A percentile compares a stretch with the other conserved stretches of the same genome.
Evolutionary conservation across 208 protist genomes (phyloP).

Genomic region (Wallacemonas sp.): DNA sequence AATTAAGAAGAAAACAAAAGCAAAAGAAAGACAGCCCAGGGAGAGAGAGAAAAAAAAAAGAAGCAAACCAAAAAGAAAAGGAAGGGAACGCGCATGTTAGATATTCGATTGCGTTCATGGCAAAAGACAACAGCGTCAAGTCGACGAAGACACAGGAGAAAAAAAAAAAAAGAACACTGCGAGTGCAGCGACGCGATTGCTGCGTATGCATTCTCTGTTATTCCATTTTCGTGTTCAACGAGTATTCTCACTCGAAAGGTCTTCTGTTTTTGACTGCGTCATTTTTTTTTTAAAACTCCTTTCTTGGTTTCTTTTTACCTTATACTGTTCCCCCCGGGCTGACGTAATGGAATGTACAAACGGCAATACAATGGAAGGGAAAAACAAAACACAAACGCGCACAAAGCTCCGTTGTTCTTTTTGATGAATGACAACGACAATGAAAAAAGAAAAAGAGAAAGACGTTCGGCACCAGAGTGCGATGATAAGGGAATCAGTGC

Average conservation of each 20-base stretch:
- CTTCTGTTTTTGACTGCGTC: neutral
- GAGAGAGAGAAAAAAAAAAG: constrained; percentile 12
- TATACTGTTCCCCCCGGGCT: too few species aligned
- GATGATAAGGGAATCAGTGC: too few species aligned
- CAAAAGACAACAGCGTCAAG: too few species aligned
- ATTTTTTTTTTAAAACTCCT: too few species aligned
- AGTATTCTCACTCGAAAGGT: neutral
- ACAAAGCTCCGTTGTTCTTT: neutral
- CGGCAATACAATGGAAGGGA: constrained; percentile 13
- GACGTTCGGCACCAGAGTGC: too few species aligned
- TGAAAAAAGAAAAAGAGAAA: constrained; percentile 23
- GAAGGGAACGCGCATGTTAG: too few species aligned
- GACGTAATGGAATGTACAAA: too few species aligned
- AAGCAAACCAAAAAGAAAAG: neutral
- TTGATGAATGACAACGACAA: neutral
- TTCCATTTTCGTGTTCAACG: constrained; percentile 1
- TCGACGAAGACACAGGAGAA: too few species aligned
- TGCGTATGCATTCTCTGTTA: neutral
- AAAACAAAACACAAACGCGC: constrained; percentile 10
- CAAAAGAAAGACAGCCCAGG: constrained; percentile 9
- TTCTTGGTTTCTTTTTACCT: too few species aligned
- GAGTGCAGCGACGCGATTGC: too few species aligned
- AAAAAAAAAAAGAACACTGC: too few species aligned
- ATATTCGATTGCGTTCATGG: too few species aligned
- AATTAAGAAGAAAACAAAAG: constrained; percentile 13